These are phyloP conservation scores for Tricladium varicosporioides DNA, from an alignment of 2,329 filamentous ascomycete genomes.

Conservation along the genomic window DNA sequence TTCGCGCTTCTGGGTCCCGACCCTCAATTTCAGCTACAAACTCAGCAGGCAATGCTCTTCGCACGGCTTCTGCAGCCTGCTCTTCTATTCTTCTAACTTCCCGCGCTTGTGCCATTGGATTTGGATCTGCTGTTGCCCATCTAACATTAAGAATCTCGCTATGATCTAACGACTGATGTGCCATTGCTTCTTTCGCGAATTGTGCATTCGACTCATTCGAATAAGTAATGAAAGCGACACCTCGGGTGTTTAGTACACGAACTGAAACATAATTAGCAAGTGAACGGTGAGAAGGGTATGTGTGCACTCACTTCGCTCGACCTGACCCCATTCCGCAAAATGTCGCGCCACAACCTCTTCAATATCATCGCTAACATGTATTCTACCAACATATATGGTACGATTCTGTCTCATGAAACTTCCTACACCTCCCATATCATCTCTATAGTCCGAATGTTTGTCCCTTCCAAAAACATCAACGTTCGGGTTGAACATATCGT, in stretches of 20 bases:
- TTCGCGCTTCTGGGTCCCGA: constrained; percentile 79
- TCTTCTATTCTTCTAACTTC: constrained; percentile 89
- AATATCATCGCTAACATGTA: constrained; percentile 95
- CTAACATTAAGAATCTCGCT: constrained; percentile 91
- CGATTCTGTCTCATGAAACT: constrained; percentile 92
- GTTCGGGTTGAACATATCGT: constrained; percentile 90
- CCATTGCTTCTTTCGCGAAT: constrained; percentile 95
- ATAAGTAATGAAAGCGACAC: constrained; percentile 95
- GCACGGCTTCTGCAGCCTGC: constrained; percentile 91
- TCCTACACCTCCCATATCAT: constrained; percentile 97
- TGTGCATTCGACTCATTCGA: constrained; percentile 85
- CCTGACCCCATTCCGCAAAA: constrained; percentile 93
- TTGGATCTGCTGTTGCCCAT: constrained; percentile 96
- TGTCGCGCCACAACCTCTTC: constrained; percentile 94
- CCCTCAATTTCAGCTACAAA: constrained; percentile 95
- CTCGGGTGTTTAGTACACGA: constrained; percentile 81
- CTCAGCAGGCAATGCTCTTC: constrained; percentile 80
- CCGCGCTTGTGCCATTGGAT: constrained; percentile 89
- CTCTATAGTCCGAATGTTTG: constrained; percentile 88
- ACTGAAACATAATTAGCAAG: constrained; percentile 38
- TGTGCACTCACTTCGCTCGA: constrained; percentile 65
- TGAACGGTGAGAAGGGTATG: background rate
- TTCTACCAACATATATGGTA: constrained; percentile 88
- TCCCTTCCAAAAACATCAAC: constrained; percentile 94
- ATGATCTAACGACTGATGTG: constrained; percentile 87